Base-by-base conservation (phyloP, 192 early-diverging fungal genomes). In the Gorgonomyces haynaldii region DNA sequence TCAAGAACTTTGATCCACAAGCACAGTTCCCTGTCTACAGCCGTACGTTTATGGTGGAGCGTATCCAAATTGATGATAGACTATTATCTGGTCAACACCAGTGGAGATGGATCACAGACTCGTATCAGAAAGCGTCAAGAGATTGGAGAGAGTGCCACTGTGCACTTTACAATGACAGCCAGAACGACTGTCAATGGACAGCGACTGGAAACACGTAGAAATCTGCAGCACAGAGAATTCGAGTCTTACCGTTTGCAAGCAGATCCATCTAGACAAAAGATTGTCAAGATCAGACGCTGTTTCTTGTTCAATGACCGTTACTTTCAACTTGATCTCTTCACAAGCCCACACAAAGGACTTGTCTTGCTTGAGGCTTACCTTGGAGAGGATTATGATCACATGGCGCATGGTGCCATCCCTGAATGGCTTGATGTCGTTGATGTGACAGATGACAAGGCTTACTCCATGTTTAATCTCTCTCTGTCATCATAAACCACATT, bases 21-120 rank as follows among this genome's bases (percentile, higher is more conserved):
- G 28, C 17, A 20, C 2, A 4, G 19, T 68, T 68, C 41, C 57
- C 61, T 29, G 62, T 68, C 1, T 42, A 35, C 1, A 60, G 42
- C 47, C 53, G 66, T n/a, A 60, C 62, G 20, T 68, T 68, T 24
- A 12, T 53, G 8, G 66, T 68, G 23, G 66, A 68, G 19, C 66
- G 63, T 65, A 41, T 27, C 47, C 42, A 20, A 19, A 2, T 21
- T 12, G 30, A 23, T n/a, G n/a, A 27, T 32, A 64, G 62, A 67
- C 28, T 36, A 52, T 1, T 67, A 67, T 42, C 35, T 65, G 19
- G 52, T 62, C 3, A 57, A 61, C 17, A 51, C 60, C 21, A 35
- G 37, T 13, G 56, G 46, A 4, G 66, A 68, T 36, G 66, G 62
- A 10, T 19, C 42, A 12, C 66, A 68, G 37, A 62, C 62, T 17